These are phyloP conservation scores for Pseudogymnoascus sp. DNA, from an alignment of 2,329 filamentous ascomycete species.

Conservation along the genomic window DNA sequence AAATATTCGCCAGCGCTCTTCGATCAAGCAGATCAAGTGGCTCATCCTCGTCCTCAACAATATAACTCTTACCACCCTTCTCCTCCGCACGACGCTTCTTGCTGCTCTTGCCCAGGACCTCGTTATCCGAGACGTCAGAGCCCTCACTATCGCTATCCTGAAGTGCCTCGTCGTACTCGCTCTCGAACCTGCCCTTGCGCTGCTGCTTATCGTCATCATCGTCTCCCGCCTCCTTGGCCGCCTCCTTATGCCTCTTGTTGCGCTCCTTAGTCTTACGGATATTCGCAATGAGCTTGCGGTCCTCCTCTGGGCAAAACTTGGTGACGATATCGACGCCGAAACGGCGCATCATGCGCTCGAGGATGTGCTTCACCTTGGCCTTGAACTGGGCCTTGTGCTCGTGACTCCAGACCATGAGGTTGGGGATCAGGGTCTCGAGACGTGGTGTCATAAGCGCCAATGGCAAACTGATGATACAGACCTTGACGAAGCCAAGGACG, in stretches of 20 bases:
- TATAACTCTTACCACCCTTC: constrained; percentile 68
- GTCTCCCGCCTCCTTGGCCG: constrained; percentile 48
- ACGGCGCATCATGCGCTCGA: constrained; percentile 86
- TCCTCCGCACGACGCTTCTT: constrained; percentile 35
- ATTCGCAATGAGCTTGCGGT: constrained; percentile 84
- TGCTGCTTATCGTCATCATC: constrained; percentile 47
- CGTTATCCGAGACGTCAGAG: constrained; percentile 57
- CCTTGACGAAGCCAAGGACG: constrained; percentile 93
- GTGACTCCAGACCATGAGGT: constrained; percentile 91
- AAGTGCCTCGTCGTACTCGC: constrained; percentile 92
- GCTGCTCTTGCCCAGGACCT: constrained; percentile 40
- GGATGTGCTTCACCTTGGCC: constrained; percentile 94
- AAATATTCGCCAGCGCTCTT: constrained; percentile 84
- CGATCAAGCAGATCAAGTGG: constrained; percentile 89
- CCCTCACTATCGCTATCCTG: constrained; percentile 57
- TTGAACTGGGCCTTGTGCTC: constrained; percentile 98
- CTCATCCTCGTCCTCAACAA: constrained; percentile 89
- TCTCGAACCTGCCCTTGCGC: constrained; percentile 65
- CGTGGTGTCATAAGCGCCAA: constrained; percentile 71
- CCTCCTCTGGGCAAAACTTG: constrained; percentile 72
- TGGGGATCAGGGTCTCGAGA: constrained; percentile 71
- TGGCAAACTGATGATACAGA: constrained; percentile 81
- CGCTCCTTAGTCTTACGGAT: constrained; percentile 94
- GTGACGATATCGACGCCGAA: constrained; percentile 81
- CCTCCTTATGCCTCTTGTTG: constrained; percentile 80